These are phyloP conservation scores for Bruguiera hainesii DNA, from an alignment of 441 rosid species.

Conservation along the genomic window DNA sequence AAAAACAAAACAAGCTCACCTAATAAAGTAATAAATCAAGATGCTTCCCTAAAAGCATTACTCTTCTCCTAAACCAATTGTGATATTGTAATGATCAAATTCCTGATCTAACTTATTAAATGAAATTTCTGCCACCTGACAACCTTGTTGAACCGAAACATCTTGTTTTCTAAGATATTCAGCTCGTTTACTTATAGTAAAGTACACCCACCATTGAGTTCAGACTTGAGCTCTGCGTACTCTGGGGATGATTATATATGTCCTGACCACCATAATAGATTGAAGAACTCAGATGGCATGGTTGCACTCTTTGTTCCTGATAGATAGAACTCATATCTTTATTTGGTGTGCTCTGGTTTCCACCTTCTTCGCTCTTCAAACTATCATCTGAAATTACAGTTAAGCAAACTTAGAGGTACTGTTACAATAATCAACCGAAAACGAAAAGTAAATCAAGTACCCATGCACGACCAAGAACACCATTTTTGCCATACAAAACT, in stretches of 20 bases:
- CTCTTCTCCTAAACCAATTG: neutral
- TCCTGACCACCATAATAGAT: constrained; percentile 95
- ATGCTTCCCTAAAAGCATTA: neutral
- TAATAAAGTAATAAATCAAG: neutral
- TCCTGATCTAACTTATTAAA: neutral
- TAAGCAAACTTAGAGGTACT: neutral
- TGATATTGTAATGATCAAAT: neutral
- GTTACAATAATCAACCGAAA: neutral
- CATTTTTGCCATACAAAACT: no score
- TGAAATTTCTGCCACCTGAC: neutral
- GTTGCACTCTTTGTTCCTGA: constrained; percentile 68
- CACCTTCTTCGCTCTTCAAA: constrained; percentile 29
- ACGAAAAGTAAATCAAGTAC: neutral
- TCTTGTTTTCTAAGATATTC: neutral
- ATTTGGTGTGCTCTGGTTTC: constrained; percentile 24
- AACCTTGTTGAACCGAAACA: neutral
- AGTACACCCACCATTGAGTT: constrained; percentile 45
- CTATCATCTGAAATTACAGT: constrained; percentile 26
- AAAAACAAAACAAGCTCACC: neutral
- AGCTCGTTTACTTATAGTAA: neutral
- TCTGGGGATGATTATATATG: constrained; percentile 52
- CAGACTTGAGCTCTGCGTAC: constrained; percentile 32
- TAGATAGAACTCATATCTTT: constrained; percentile 38
- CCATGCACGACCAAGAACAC: no score
- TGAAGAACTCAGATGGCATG: constrained; percentile 86